Base-by-base conservation (phyloP, 2,329 filamentous ascomycete genomes). In the Sporothrix mexicana region DNA sequence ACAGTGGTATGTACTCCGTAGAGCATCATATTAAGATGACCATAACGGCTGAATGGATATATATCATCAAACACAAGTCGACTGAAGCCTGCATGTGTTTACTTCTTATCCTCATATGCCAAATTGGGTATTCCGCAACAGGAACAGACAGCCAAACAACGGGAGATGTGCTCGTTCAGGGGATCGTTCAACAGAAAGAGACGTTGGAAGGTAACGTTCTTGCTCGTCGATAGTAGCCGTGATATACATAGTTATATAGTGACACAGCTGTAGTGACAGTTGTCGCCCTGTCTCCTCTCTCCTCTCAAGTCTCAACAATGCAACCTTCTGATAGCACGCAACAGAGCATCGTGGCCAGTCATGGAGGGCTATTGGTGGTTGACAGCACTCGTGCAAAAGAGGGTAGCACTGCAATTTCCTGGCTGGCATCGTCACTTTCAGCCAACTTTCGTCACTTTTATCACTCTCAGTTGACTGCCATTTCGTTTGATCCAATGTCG, bases 341-440 rank as follows among this genome's bases (percentile, higher is more conserved):
- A 20, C n/a, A n/a, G 51, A 17, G 6, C 4, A 61, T 13, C 25
- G 55, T 57, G 53, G 53, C 53, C 53, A 25, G 6, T 9, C 10
- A 12, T 10, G 51, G 13, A 12, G 12, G 3, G 30, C 30, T 7
- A 36, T 36, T 36, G 1, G 7, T 7, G 7, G 30, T 7, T 36
- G 30, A 7, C 30, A 7, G 3, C 30, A 41, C 36, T 30, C 17
- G 13, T 43, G 36, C 15, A 15, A 43, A 43, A 62, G 57, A 43
- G 36, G 57, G 57, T 62, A 20, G 57, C 36, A 62, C 30, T 62
- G 57, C 15, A 62, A 62, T 43, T 62, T 62, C n/a, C n/a, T n/a
- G n/a, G n/a, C n/a, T n/a, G n/a, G n/a, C n/a, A n/a, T n/a, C n/a
- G n/a, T 36, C 36, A 8, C 8, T 62, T 43, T 41, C 17, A 9